Percentiles rank a stretch among this genome's conserved stretches.
phyloP scores from a whole-genome alignment of 208 protist genomes.

The Acanthamoeba healyi region DNA sequence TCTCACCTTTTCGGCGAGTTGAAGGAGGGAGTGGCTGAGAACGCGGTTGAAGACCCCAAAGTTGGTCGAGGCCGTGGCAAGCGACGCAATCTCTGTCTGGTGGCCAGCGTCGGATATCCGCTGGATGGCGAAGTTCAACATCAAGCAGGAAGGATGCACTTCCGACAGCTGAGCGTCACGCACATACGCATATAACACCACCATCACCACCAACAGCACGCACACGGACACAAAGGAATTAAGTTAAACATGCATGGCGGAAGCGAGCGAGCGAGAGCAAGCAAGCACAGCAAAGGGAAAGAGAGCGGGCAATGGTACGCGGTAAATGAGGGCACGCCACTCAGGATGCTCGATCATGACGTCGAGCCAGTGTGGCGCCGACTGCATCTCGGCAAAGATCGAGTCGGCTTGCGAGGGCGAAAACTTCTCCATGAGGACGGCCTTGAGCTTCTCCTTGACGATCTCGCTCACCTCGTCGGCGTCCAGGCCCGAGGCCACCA shows the following conservation, averaged over 20 bases:
- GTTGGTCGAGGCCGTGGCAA: conserved; percentile 64
- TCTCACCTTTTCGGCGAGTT: conserved; percentile 41
- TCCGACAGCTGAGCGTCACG: neutral
- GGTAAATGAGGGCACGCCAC: conserved; percentile 71
- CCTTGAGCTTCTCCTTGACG: conserved; percentile 60
- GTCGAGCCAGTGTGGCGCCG: conserved; percentile 73
- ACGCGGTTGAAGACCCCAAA: conserved; percentile 75
- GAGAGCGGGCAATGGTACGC: neutral
- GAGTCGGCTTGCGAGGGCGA: conserved; percentile 57
- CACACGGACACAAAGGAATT: neutral
- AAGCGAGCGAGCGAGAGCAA: neutral
- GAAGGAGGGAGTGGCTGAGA: conserved; percentile 18
- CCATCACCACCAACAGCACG: neutral
- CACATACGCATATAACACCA: neutral
- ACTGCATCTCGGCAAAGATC: conserved; percentile 72
- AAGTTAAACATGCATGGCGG: neutral
- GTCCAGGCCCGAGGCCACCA: conserved; percentile 16
- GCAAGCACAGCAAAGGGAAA: too few species aligned
- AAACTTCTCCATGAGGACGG: conserved; percentile 53
- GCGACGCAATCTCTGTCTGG: conserved; percentile 72
- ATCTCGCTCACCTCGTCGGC: conserved; percentile 10
- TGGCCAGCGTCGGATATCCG: conserved; percentile 74
- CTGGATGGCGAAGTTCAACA: conserved; percentile 76
- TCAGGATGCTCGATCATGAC: conserved; percentile 71
- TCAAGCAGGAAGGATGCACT: conserved; percentile 64